Conservation (phyloP, 768 basidiomycete species). For the Serendipita sp. region DNA sequence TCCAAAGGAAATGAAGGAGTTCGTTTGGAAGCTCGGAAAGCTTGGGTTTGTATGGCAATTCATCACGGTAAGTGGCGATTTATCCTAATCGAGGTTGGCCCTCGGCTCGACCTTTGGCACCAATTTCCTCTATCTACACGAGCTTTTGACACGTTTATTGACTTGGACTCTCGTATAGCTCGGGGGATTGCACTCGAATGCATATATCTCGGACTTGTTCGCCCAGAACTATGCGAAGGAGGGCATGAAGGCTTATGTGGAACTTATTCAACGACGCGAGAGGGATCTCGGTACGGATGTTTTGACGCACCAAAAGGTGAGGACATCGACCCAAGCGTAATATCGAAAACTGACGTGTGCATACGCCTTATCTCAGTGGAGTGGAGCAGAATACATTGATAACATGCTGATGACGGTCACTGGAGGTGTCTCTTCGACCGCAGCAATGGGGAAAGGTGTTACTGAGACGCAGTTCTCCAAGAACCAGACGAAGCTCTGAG, state of each 20-base stretch:
- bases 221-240: constrained; percentile 77
- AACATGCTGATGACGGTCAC: constrained; percentile 89
- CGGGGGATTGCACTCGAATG: constrained; percentile 92
- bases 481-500: background rate
- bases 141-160: background rate
- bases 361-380: constrained; percentile 44
- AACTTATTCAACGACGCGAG: constrained; percentile 82
- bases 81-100: background rate
- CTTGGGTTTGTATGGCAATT: constrained; percentile 98
- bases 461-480: constrained; percentile 70
- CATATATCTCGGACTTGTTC: constrained; percentile 87
- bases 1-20: constrained; percentile 70
- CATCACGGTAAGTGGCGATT: constrained; percentile 55
- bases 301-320: constrained; percentile 88
- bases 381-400: constrained; percentile 86
- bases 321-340: constrained; percentile 11
- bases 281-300: constrained; percentile 90
- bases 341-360: constrained; percentile 8
- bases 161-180: constrained; percentile 34
- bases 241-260: constrained; percentile 98
- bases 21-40: constrained; percentile 85
- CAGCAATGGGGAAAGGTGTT: constrained; percentile 98
- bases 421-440: constrained; percentile 88
- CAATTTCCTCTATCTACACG: background rate
- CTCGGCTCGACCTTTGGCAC: background rate